Conservation (phyloP, 306 rosid genomes). For the Luffa acutangula region DNA sequence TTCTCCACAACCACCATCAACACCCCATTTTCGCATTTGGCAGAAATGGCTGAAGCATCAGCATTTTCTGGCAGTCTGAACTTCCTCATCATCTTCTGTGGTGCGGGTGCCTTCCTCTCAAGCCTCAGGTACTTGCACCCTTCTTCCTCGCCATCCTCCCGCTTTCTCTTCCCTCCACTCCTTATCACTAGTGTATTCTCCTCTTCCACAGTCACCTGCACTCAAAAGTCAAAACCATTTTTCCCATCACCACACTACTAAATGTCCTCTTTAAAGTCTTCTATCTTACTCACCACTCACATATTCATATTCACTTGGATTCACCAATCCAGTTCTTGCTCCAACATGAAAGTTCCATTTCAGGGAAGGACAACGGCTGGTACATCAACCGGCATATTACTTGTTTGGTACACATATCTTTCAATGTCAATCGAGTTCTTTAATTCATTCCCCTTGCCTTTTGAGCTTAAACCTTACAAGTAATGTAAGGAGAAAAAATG, state of each 20-base stretch:
- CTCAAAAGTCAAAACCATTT: background rate
- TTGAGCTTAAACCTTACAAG: too few species aligned
- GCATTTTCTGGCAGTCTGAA: constrained; percentile 1
- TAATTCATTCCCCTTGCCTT: too few species aligned
- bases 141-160: constrained; percentile 3
- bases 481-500: too few species aligned
- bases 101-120: background rate
- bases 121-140: constrained; percentile 9
- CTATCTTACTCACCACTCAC: too few species aligned
- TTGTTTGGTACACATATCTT: too few species aligned
- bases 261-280: too few species aligned
- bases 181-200: background rate
- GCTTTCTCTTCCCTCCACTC: constrained; percentile 9
- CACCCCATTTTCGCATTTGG: constrained; percentile 11
- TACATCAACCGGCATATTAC: too few species aligned
- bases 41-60: background rate
- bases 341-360: too few species aligned
- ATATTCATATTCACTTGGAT: too few species aligned
- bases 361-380: too few species aligned
- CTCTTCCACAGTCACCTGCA: constrained; percentile 3
- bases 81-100: background rate
- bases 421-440: too few species aligned
- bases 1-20: background rate
- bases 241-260: background rate
- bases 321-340: too few species aligned